Evolutionary conservation across 176 grass and related monocot species (phyloP).

Genomic region (Raddia guianensis): DNA sequence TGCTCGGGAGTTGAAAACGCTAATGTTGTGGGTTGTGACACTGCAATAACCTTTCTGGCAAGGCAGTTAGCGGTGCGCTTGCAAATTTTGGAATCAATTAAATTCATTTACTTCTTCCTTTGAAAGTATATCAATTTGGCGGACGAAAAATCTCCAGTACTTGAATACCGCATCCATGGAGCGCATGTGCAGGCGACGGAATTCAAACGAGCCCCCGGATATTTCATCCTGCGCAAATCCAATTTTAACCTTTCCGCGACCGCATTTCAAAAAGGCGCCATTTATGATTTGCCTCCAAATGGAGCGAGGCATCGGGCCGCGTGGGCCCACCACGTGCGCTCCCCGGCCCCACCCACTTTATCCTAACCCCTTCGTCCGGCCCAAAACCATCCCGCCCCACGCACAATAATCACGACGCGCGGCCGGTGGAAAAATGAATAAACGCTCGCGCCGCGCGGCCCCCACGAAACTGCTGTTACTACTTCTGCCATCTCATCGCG

Average conservation of each 20-base stretch:
- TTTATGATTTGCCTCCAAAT: not conserved
- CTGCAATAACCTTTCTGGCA: too few relatives aligned
- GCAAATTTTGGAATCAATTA: not conserved
- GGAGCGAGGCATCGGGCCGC: slow-evolving; percentile 9
- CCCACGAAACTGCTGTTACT: not conserved
- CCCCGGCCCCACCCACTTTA: not conserved
- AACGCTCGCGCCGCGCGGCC: not conserved
- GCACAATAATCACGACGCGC: slow-evolving; percentile 35
- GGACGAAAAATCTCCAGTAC: not conserved
- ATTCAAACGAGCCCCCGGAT: not conserved
- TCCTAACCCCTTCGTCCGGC: not conserved
- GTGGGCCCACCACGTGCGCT: slow-evolving; percentile 43
- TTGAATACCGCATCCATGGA: not conserved
- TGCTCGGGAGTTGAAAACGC: not conserved
- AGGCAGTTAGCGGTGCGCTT: not conserved
- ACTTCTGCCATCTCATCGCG: not conserved
- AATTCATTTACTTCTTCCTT: not conserved
- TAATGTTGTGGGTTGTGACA: not conserved
- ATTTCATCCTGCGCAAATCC: slow-evolving; percentile 9
- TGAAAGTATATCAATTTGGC: too few relatives aligned
- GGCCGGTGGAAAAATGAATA: not conserved
- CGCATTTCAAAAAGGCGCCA: slow-evolving; percentile 25
- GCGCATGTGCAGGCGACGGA: not conserved
- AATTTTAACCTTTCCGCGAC: not conserved
- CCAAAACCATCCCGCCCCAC: not conserved